Percentiles rank a stretch among this genome's conserved stretches.
Evolutionary conservation across 805 yeast species (phyloP).

Genomic region (Nakazawaea wickerhamii): DNA sequence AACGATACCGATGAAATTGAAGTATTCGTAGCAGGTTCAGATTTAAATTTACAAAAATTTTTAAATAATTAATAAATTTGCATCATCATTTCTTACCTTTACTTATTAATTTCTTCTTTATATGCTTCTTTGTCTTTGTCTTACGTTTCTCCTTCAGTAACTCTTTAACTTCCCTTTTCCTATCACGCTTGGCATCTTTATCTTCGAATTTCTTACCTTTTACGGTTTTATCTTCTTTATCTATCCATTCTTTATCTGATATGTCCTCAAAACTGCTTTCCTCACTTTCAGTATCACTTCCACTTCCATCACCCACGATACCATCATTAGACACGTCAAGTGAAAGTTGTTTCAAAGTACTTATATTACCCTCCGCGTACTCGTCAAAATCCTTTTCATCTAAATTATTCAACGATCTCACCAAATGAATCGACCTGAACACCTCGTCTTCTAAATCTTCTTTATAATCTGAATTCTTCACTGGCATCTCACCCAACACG

Average conservation of each 20-base stretch:
- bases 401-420: slow-evolving; percentile 73
- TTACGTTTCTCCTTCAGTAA: slow-evolving; percentile 75
- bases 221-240: slow-evolving; percentile 28
- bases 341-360: slow-evolving; percentile 46
- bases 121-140: slow-evolving; percentile 75
- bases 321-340: slow-evolving; percentile 46
- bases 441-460: slow-evolving; percentile 76
- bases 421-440: slow-evolving; percentile 74
- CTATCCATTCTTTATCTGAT: slow-evolving; percentile 41
- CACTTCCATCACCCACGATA: slow-evolving; percentile 24
- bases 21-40: slow-evolving; percentile 1
- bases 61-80: background rate
- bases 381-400: slow-evolving; percentile 87
- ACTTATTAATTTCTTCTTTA: slow-evolving; percentile 71
- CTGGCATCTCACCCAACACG: slow-evolving; percentile 47
- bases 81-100: slow-evolving; percentile 31
- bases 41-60: background rate
- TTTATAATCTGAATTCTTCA: slow-evolving; percentile 45
- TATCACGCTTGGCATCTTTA: slow-evolving; percentile 67
- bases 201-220: slow-evolving; percentile 79
- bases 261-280: slow-evolving; percentile 26
- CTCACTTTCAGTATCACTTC: slow-evolving; percentile 17
- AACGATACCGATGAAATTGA: background rate
- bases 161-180: slow-evolving; percentile 73
- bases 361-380: slow-evolving; percentile 74